Conservation (phyloP, 2,329 filamentous ascomycete species). For the Pyricularia pennisetigena region DNA sequence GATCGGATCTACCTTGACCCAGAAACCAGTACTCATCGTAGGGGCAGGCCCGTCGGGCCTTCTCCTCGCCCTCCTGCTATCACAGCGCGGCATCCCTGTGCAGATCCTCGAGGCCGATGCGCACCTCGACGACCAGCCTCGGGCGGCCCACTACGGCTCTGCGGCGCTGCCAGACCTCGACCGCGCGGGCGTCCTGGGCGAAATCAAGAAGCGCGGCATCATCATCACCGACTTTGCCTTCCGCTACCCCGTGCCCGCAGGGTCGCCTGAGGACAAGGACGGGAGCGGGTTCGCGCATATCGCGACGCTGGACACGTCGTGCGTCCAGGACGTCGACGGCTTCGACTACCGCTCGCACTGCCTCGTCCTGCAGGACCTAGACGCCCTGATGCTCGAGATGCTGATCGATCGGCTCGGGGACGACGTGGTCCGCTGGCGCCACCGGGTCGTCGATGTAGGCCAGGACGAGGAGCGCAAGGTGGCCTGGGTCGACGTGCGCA, state of each 20-base stretch:
- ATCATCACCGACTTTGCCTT: conserved; percentile 1
- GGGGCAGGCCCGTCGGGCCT: conserved; percentile 40
- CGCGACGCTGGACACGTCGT: conserved; percentile 22
- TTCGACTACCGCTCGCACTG: conserved; percentile 29
- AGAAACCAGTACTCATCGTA: conserved; percentile 27
- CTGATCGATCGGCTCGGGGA: conserved; percentile 23
- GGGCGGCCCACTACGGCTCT: conserved; percentile 52
- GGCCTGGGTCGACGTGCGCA: conserved; percentile 35
- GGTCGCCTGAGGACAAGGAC: not conserved
- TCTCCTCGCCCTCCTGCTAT: conserved; percentile 39
- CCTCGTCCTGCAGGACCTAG: conserved; percentile 30
- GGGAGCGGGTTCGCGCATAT: conserved; percentile 14
- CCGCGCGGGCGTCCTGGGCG: conserved; percentile 47
- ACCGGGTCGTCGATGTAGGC: conserved; percentile 33
- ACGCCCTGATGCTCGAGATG: conserved; percentile 31
- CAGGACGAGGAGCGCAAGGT: conserved; percentile 28
- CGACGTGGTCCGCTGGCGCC: conserved; percentile 29
- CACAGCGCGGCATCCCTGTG: conserved; percentile 39
- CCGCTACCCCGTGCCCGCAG: not conserved
- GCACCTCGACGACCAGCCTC: conserved; percentile 47
- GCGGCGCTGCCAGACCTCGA: conserved; percentile 47
- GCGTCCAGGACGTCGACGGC: conserved; percentile 24
- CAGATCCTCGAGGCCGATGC: conserved; percentile 44
- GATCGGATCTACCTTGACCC: not conserved
- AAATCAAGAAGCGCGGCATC: conserved; percentile 23